Evolutionary conservation across 768 basidiomycete genomes (phyloP), one percentile per base, ranked within the genome.

Genomic region (Lactarius hengduanensis): DNA sequence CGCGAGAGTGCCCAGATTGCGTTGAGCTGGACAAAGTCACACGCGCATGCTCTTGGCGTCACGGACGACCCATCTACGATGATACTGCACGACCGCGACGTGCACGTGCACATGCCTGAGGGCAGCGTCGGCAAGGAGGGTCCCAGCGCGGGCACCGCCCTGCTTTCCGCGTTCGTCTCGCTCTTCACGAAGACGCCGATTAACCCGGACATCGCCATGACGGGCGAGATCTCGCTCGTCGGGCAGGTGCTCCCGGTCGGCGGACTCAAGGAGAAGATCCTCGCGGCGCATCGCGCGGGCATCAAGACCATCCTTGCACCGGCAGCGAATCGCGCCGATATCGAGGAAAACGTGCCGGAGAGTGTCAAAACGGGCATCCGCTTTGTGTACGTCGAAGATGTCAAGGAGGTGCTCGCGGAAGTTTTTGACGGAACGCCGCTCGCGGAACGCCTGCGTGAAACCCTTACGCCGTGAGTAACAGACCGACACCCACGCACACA

Each of bases 21-120:
- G 4, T 77, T 98, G 67, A 91, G 90, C 73, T 98, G 92, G 90
- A 90, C 96, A 47, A 96, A 95, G 75, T 81, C 88, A 10, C 92
- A 98, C 73, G 93, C 97, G 15, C 90, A 83, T 74, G 88, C 91
- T 59, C 83, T 98, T 13, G 94, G 95, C 4, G 91, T 98, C 73
- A 95, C 94, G 7, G 75, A 82, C 57, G 81, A 82, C 1, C 78
- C 83, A 0, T 85, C 84, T 7, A 90, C 92, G 62, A 88, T 91
- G 74, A 88, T 95, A 74, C 78, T 98, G 72, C 86, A 88, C 28
- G 90, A 96, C 73, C 82, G 86, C 47, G 95, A 98, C 72, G 83
- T 98, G 20, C 96, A 98, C 76, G 85, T 99, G 47, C 97, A 98
- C 75, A 98, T 97, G 96, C 94, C 95, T 0, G 94, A 94, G 74